Evolutionary conservation across 768 basidiomycete species (phyloP).

Genomic region (Tricholoma terreum): DNA sequence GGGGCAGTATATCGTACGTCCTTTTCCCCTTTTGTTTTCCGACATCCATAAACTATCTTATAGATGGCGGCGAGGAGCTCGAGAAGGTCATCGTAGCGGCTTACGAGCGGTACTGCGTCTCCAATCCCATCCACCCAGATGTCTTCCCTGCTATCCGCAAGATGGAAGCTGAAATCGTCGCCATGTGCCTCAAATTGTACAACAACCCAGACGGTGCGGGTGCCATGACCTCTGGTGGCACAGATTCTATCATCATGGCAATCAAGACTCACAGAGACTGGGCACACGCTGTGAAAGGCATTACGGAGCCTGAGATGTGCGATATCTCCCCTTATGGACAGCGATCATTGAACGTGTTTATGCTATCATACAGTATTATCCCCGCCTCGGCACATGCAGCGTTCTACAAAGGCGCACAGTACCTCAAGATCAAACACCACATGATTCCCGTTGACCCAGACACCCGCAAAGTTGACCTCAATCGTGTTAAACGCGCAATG

Average conservation of each 20-base stretch:
- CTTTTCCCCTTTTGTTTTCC: neutral
- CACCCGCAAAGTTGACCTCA: conserved; percentile 78
- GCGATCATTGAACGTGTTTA: neutral
- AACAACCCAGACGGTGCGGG: conserved; percentile 85
- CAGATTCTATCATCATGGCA: conserved; percentile 95
- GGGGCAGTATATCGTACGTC: conserved; percentile 83
- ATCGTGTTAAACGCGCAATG: conserved; percentile 83
- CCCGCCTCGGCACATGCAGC: conserved; percentile 88
- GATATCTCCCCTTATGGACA: conserved; percentile 19
- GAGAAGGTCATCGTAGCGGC: conserved; percentile 77
- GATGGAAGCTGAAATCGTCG: conserved; percentile 95
- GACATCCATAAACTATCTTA: neutral
- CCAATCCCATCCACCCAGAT: conserved; percentile 91
- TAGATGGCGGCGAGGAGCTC: conserved; percentile 83
- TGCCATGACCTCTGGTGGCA: conserved; percentile 92
- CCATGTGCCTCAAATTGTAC: conserved; percentile 84
- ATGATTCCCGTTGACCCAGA: conserved; percentile 74
- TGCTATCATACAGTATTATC: conserved; percentile 54
- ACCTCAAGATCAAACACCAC: conserved; percentile 88
- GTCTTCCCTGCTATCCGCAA: conserved; percentile 90
- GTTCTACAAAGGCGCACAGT: conserved; percentile 90
- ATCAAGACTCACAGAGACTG: conserved; percentile 94
- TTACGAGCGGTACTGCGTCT: conserved; percentile 77
- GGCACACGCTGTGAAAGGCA: conserved; percentile 81
- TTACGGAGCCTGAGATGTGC: conserved; percentile 91